Evolutionary conservation across 2,329 filamentous ascomycete genomes (phyloP).

Genomic region (Colletotrichum caudatum): DNA sequence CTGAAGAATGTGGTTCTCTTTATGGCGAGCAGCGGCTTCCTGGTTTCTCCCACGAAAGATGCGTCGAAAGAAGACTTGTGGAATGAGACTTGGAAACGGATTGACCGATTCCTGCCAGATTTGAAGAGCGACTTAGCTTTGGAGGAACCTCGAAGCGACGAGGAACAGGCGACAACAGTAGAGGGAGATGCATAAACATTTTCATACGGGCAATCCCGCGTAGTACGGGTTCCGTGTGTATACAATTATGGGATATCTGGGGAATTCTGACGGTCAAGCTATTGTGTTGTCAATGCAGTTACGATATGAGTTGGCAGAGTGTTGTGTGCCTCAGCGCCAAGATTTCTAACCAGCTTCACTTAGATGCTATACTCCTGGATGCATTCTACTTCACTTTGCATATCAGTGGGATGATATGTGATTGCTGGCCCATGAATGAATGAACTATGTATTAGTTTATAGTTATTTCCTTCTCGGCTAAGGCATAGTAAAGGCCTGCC

Average conservation of each 20-base stretch:
- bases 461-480: fast-evolving
- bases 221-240: background rate
- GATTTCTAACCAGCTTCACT: background rate
- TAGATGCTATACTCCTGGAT: background rate
- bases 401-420: no score
- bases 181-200: conserved; percentile 14
- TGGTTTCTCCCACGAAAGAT: conserved; percentile 76
- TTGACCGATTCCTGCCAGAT: conserved; percentile 74
- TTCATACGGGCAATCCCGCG: no score
- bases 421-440: background rate
- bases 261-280: background rate
- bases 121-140: conserved; percentile 67
- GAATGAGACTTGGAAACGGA: conserved; percentile 74
- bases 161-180: background rate
- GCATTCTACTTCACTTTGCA: background rate
- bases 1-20: conserved; percentile 96
- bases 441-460: no score
- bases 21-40: conserved; percentile 89
- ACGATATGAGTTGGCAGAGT: background rate
- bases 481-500: no score
- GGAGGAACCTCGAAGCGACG: conserved; percentile 53
- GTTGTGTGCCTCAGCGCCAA: background rate
- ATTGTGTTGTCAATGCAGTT: background rate
- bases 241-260: background rate
- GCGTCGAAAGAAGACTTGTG: conserved; percentile 67